phyloP scores from a whole-genome alignment of 2,329 filamentous ascomycete genomes.

The Aspergillus jensenii region DNA sequence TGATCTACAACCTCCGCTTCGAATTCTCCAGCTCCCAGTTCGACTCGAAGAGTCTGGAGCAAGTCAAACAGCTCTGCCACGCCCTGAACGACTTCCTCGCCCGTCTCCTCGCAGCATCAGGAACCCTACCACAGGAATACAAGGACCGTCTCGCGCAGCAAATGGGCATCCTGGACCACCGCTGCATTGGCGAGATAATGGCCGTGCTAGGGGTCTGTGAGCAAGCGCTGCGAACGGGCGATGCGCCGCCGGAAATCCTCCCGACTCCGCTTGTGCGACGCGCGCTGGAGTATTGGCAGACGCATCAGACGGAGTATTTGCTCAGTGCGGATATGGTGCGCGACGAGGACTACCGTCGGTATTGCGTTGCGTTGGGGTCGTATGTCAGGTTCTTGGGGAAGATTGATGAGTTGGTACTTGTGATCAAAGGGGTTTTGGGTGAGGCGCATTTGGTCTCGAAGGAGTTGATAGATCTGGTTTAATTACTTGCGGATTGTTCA shows the following conservation, averaged over 20 bases:
- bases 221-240: conserved; percentile 49
- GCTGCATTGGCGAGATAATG: conserved; percentile 52
- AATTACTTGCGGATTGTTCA: not conserved
- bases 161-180: conserved; percentile 45
- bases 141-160: conserved; percentile 41
- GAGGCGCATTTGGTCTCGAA: conserved; percentile 38
- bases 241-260: conserved; percentile 49
- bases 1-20: conserved; percentile 36
- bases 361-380: conserved; percentile 48
- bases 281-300: conserved; percentile 28
- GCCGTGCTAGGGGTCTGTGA: conserved; percentile 50
- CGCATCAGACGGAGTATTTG: conserved; percentile 21
- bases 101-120: conserved; percentile 36
- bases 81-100: conserved; percentile 34
- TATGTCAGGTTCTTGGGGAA: conserved; percentile 47
- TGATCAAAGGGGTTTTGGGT: conserved; percentile 46
- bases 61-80: conserved; percentile 34
- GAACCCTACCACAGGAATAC: conserved; percentile 38
- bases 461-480: conserved; percentile 11
- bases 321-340: conserved; percentile 34
- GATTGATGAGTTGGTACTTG: conserved; percentile 47
- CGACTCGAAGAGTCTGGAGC: conserved; percentile 31
- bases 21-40: conserved; percentile 43
- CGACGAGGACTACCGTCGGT: conserved; percentile 47
- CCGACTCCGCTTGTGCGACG: conserved; percentile 48